Evolutionary conservation across 2,329 filamentous ascomycete genomes (phyloP).

Genomic region (Cladosporium phlei): DNA sequence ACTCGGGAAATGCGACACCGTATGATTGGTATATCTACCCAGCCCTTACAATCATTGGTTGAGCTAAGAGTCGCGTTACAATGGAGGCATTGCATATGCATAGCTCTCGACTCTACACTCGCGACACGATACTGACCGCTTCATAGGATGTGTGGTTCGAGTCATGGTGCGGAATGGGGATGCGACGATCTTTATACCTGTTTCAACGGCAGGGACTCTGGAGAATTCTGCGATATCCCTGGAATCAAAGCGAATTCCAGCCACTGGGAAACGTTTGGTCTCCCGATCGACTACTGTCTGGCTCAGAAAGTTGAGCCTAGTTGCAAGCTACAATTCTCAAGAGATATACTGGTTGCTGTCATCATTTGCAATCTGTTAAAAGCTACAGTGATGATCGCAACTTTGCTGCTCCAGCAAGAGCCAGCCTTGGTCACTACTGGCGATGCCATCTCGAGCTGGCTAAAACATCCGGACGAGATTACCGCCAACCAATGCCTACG

Average conservation of each 20-base stretch:
- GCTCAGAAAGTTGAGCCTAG: conserved; percentile 17
- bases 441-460: conserved; percentile 27
- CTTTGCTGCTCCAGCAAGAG: conserved; percentile 20
- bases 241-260: neutral
- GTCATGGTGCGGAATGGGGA: too few species aligned
- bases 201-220: too few species aligned
- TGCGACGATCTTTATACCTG: too few species aligned
- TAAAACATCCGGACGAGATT: conserved; percentile 20
- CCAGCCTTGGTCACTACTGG: conserved; percentile 25
- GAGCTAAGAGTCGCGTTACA: too few species aligned
- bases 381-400: conserved; percentile 20
- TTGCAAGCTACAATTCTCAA: conserved; percentile 27
- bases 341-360: conserved; percentile 26
- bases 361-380: conserved; percentile 26
- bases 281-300: conserved; percentile 25
- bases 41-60: too few species aligned
- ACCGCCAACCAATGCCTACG: conserved; percentile 18
- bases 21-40: too few species aligned
- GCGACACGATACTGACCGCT: too few species aligned
- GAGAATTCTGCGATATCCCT: too few species aligned
- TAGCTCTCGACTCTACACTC: too few species aligned
- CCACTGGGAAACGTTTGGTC: conserved; percentile 1
- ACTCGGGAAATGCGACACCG: too few species aligned
- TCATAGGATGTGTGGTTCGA: conserved; percentile 1
- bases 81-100: too few species aligned